Conservation (phyloP, 257 asterid genomes). For the Gentiana macrophylla region DNA sequence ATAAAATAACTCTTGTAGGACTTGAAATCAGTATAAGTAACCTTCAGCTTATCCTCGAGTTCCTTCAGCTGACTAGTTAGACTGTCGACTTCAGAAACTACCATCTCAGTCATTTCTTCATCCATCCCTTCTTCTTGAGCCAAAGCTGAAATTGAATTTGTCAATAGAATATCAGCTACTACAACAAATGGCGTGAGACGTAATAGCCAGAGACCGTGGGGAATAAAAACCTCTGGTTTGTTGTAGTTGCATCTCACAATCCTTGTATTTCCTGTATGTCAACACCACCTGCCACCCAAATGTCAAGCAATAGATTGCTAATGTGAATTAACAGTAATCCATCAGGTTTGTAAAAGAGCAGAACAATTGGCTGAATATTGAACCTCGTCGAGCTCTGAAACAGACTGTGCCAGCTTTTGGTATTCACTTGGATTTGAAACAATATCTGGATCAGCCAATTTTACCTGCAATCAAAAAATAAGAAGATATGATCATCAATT, state of each 20-base stretch:
- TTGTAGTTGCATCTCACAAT: slow-evolving; percentile 76
- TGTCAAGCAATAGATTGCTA: neutral
- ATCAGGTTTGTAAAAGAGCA: slow-evolving; percentile 2
- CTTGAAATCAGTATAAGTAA: slow-evolving; percentile 10
- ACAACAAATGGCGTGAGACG: neutral
- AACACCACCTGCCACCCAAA: slow-evolving; percentile 65
- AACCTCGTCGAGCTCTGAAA: slow-evolving; percentile 97
- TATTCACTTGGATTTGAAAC: slow-evolving; percentile 85
- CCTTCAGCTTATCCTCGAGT: slow-evolving; percentile 79
- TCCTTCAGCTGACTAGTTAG: slow-evolving; percentile 48
- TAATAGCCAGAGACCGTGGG: neutral
- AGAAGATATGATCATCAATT: neutral
- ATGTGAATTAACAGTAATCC: neutral
- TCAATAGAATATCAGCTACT: slow-evolving; percentile 4
- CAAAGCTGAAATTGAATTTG: slow-evolving; percentile 39
- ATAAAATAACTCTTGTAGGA: slow-evolving; percentile 3
- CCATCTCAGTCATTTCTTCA: slow-evolving; percentile 90
- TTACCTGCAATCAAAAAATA: slow-evolving; percentile 34
- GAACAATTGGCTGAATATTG: slow-evolving; percentile 9
- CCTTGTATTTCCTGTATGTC: slow-evolving; percentile 58
- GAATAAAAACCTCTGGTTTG: slow-evolving; percentile 66
- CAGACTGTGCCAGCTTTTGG: slow-evolving; percentile 81
- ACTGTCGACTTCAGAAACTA: slow-evolving; percentile 68
- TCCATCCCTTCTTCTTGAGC: slow-evolving; percentile 70
- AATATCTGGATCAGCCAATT: slow-evolving; percentile 90